Evolutionary conservation across 345 rosid species (phyloP), one percentile per base, ranked within the genome.

Genomic region (Brassica juncea): DNA sequence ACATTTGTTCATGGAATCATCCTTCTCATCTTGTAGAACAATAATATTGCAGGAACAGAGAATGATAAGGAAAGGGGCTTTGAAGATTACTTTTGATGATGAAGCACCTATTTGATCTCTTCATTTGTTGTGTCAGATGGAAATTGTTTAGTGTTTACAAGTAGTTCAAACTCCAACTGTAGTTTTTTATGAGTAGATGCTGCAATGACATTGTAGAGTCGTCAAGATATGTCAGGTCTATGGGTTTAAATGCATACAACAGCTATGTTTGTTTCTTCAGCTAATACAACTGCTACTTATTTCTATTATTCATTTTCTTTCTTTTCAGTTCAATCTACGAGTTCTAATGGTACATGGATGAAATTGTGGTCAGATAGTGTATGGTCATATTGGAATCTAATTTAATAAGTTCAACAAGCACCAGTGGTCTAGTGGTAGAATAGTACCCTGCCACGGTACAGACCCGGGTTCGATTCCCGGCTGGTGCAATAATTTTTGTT

Each of bases 381-480:
- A 28, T 2, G 31, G 31, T 28, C 31, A 28, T 2, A 28, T 28
- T 0, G 3, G 31, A 28, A 28, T 28, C 4, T 28, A 28, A 28
- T 28, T 28, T 34, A 28, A 0, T 4, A 28, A 4, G 42, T 35
- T 42, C 52, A 59, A 8, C 0, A 0, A 71, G 87, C 93, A 85
- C 88, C 88, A 86, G 90, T 87, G 89, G 90, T 87, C 87, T 84
- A 86, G 91, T 86, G 93, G 89, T 89, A 86, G 91, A 87, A 89
- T 87, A 89, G 88, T 79, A 86, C 84, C 87, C 84, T 91, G 87
- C 88, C 85, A 85, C 87, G 84, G 86, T 86, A 83, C 85, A 84
- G 87, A 84, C 90, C 89, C 86, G 87, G 88, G 93, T 86, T 91
- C 87, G 90, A 89, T 86, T 85, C 88, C 87, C 96, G 88, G 87